Conservation (phyloP, 352 stramenopile genomes). For the Phytophthora rubi region DNA sequence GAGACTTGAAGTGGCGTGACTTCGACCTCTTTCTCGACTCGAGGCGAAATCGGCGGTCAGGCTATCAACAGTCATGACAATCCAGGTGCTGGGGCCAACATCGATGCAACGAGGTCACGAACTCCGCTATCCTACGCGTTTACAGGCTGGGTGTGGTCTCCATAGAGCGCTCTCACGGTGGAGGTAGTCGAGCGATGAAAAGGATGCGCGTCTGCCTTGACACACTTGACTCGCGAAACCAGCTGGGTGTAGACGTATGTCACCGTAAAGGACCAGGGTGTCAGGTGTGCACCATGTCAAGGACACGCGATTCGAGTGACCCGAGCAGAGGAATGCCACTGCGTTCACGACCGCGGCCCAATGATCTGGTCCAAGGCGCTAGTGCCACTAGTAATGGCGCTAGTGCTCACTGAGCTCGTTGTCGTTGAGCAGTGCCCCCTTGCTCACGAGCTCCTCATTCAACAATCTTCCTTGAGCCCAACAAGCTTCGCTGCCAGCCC, state of each 20-base stretch:
- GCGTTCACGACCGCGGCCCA: slow-evolving; percentile 3
- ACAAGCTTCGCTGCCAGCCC: slow-evolving; percentile 1
- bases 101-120: slow-evolving; percentile 9
- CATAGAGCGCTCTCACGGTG: slow-evolving; percentile 19
- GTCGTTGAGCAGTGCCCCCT: no score
- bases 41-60: background rate
- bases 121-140: background rate
- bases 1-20: no score
- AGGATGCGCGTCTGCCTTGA: slow-evolving; percentile 20
- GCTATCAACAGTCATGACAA: background rate
- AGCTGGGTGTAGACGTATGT: slow-evolving; percentile 26
- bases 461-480: slow-evolving; percentile 19
- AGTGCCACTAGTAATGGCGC: no score
- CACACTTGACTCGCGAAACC: slow-evolving; percentile 18
- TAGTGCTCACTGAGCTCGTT: no score
- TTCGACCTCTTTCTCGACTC: no score
- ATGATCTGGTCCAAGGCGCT: background rate
- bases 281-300: slow-evolving; percentile 18
- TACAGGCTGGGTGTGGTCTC: slow-evolving; percentile 16
- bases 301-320: background rate
- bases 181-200: slow-evolving; percentile 22
- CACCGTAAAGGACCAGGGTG: slow-evolving; percentile 15
- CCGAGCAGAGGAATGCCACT: slow-evolving; percentile 5
- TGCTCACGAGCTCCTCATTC: slow-evolving; percentile 14
- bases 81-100: background rate